Conservation (phyloP, 345 rosid genomes). For the Gossypium turneri region DNA sequence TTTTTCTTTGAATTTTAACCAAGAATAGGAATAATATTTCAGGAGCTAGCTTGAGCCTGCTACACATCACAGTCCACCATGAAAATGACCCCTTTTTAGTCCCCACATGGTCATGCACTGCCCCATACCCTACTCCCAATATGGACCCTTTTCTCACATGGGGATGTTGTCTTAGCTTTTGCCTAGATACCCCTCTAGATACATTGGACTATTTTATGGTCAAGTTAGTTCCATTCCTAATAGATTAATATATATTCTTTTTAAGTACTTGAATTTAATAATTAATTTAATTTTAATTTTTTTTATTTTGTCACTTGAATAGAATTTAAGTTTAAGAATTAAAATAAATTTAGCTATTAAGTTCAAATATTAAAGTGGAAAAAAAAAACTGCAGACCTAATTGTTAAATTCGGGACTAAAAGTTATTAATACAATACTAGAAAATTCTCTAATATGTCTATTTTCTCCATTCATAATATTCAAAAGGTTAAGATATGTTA, state of each 20-base stretch:
- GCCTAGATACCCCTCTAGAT: background rate
- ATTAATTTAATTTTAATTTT: background rate
- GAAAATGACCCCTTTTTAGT: conserved; percentile 29
- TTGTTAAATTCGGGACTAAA: no score
- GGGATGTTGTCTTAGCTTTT: conserved; percentile 18
- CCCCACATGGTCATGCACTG: conserved; percentile 21
- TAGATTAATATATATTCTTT: no score
- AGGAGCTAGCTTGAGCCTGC: conserved; percentile 14
- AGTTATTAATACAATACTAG: no score
- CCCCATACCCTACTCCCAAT: conserved; percentile 26
- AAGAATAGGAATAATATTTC: conserved; percentile 2
- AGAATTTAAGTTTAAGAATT: background rate
- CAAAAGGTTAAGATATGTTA: no score
- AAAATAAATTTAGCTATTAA: no score
- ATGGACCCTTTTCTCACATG: conserved; percentile 28
- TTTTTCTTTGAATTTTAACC: background rate
- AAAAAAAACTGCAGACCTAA: no score
- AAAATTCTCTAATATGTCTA: no score
- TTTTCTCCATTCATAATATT: no score
- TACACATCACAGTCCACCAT: conserved; percentile 38
- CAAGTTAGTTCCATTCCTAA: no score
- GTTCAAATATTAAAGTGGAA: no score
- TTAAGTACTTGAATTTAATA: background rate
- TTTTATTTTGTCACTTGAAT: background rate
- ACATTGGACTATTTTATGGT: no score